These are phyloP conservation scores for Platanthera guangdongensis DNA, from an alignment of 106 monocot genomes.

Conservation along the genomic window DNA sequence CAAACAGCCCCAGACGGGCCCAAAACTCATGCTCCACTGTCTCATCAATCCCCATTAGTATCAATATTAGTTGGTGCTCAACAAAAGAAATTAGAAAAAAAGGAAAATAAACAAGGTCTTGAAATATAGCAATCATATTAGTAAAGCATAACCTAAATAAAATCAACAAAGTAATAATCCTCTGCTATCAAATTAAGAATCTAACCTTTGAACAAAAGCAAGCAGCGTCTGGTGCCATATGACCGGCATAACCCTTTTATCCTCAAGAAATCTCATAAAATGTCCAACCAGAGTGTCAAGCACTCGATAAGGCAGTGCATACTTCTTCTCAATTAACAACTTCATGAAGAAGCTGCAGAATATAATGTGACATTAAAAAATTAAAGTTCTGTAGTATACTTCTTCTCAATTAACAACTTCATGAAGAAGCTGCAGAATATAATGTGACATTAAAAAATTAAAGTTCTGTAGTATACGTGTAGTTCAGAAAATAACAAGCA, in stretches of 20 bases:
- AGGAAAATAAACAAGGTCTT: background rate
- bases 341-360: slow-evolving; percentile 71
- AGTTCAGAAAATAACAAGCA: background rate
- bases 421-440: slow-evolving; percentile 62
- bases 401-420: slow-evolving; percentile 69
- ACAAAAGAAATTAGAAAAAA: background rate
- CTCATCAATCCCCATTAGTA: too few relatives aligned
- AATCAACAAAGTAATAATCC: too few relatives aligned
- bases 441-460: background rate
- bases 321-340: slow-evolving; percentile 69
- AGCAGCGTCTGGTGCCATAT: slow-evolving; percentile 83
- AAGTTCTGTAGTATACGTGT: background rate
- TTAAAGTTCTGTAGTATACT: slow-evolving; percentile 38
- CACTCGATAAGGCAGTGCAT: slow-evolving; percentile 72
- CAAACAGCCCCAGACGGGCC: too few relatives aligned
- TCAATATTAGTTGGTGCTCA: background rate
- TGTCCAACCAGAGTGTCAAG: slow-evolving; percentile 66
- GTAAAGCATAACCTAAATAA: background rate
- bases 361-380: background rate
- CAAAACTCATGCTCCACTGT: too few relatives aligned
- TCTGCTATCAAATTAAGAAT: background rate
- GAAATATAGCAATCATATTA: background rate
- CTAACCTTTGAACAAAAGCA: slow-evolving; percentile 74
- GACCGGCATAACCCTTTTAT: slow-evolving; percentile 60
- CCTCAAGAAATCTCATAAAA: slow-evolving; percentile 58